Percentiles rank a stretch among this genome's conserved stretches.
These are phyloP conservation scores for Colletotrichum aenigma DNA, from an alignment of 2,329 filamentous ascomycete species.

Conservation along the genomic window DNA sequence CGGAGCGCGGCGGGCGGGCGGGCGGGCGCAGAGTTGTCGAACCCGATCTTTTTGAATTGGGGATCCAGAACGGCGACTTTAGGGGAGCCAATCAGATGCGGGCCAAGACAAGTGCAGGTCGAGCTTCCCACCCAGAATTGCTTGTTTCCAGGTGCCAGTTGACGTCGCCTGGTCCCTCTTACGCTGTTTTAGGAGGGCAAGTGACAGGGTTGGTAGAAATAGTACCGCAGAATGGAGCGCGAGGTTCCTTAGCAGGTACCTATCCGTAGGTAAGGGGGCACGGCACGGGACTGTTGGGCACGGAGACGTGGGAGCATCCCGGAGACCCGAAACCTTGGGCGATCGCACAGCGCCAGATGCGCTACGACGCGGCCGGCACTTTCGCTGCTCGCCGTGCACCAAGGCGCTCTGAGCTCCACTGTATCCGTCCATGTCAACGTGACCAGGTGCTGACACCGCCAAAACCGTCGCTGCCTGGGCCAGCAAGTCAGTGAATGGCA, in stretches of 20 bases:
- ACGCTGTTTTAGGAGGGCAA: background rate
- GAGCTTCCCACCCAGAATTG: slow-evolving; percentile 4
- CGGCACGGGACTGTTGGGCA: background rate
- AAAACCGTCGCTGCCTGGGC: background rate
- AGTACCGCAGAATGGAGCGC: background rate
- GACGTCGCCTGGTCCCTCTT: background rate
- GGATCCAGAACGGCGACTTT: background rate
- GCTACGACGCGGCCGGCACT: background rate
- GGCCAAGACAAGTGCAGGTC: slow-evolving; percentile 3
- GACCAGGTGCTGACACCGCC: background rate
- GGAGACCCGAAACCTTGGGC: slow-evolving; percentile 10
- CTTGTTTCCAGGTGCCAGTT: slow-evolving; percentile 13
- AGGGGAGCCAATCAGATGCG: slow-evolving; percentile 8
- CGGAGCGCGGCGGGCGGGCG: slow-evolving; percentile 7
- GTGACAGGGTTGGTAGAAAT: background rate
- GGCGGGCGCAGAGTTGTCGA: slow-evolving; percentile 8
- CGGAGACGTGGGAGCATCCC: slow-evolving; percentile 10
- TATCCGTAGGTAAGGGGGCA: background rate
- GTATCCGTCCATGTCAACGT: background rate
- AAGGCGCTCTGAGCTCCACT: background rate
- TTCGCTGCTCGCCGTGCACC: background rate
- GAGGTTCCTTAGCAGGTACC: background rate
- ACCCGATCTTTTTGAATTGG: background rate
- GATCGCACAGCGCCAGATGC: background rate
- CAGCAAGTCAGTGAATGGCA: background rate